Evolutionary conservation across 345 rosid species (phyloP).

Genomic region (Raphanus sativus): DNA sequence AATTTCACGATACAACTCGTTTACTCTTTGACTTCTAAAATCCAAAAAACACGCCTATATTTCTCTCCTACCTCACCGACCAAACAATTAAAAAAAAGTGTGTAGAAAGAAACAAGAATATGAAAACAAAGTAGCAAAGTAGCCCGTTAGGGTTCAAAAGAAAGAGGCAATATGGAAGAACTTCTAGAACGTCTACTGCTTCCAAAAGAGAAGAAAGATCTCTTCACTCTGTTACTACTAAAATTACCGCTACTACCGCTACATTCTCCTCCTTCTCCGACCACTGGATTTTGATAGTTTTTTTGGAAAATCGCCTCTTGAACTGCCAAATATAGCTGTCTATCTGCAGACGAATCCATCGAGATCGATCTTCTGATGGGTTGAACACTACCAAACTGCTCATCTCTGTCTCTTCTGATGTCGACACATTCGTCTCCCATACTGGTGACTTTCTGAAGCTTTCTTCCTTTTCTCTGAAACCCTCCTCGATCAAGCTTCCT

Average conservation of each 20-base stretch:
- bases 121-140: background rate
- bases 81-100: background rate
- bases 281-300: conserved; percentile 30
- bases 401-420: conserved; percentile 50
- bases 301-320: conserved; percentile 56
- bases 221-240: conserved; percentile 45
- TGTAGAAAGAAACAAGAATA: background rate
- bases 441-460: conserved; percentile 54
- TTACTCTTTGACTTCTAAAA: conserved; percentile 10
- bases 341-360: conserved; percentile 81
- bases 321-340: conserved; percentile 57
- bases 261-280: conserved; percentile 36
- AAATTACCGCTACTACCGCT: conserved; percentile 20
- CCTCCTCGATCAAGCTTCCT: conserved; percentile 8
- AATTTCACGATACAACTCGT: conserved; percentile 8
- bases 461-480: conserved; percentile 42
- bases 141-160: conserved; percentile 45
- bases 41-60: background rate
- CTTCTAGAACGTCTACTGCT: conserved; percentile 61
- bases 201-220: conserved; percentile 77
- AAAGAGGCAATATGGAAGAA: conserved; percentile 60
- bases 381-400: conserved; percentile 54
- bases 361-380: conserved; percentile 92
- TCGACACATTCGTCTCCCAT: conserved; percentile 92
- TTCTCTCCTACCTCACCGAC: conserved; percentile 18